Percentiles rank a stretch among this genome's conserved stretches.
Evolutionary conservation across 257 asterid species (phyloP).

Genomic region (Gentiana dahurica): DNA sequence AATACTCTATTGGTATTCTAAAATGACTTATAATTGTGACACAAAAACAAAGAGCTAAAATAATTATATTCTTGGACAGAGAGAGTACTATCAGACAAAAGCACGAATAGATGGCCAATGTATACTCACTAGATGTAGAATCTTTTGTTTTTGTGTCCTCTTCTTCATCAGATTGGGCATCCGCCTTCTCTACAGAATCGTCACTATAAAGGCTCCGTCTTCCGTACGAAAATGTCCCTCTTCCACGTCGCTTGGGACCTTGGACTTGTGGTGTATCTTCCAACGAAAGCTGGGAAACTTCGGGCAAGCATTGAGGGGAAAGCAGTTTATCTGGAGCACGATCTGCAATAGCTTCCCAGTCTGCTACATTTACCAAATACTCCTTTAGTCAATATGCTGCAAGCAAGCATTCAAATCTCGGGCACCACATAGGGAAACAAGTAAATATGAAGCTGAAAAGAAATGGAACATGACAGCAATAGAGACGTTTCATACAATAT

Average conservation of each 20-base stretch:
- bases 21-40: too few relatives aligned
- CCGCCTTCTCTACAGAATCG: constrained; percentile 34
- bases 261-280: constrained; percentile 42
- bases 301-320: constrained; percentile 42
- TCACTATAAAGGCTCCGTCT: constrained; percentile 75
- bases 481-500: background rate
- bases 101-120: background rate
- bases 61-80: too few relatives aligned
- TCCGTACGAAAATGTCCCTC: constrained; percentile 71
- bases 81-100: background rate
- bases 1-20: too few relatives aligned
- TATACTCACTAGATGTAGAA: constrained; percentile 24
- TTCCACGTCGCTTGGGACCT: constrained; percentile 65
- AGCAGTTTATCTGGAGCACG: constrained; percentile 71
- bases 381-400: background rate
- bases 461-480: background rate
- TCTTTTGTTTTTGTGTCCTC: constrained; percentile 27
- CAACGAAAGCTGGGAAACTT: constrained; percentile 47
- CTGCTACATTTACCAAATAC: constrained; percentile 28
- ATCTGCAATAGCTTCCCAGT: constrained; percentile 93
- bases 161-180: constrained; percentile 9
- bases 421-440: background rate
- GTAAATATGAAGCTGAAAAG: background rate
- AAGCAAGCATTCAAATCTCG: background rate
- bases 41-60: too few relatives aligned